These are phyloP conservation scores for Ceratorhiza oryzae-sativae DNA, from an alignment of 1,284 basidiomycete species.

Conservation along the genomic window DNA sequence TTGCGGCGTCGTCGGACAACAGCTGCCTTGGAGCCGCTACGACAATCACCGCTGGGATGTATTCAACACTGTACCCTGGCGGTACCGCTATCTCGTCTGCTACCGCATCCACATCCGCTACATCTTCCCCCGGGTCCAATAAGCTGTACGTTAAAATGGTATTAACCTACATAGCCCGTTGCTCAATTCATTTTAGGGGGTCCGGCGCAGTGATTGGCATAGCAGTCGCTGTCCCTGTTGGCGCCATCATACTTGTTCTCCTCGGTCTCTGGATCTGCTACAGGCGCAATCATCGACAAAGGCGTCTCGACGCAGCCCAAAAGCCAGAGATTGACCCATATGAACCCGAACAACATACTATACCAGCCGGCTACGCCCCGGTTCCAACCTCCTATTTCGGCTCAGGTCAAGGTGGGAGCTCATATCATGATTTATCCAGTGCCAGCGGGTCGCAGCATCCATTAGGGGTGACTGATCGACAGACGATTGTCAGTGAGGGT, in stretches of 20 bases:
- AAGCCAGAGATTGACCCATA: conserved; percentile 24
- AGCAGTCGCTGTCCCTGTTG: conserved; percentile 3
- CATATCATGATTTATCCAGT: conserved; percentile 10
- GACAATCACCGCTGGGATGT: conserved; percentile 23
- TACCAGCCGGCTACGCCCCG: background rate
- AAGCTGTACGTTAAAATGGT: background rate
- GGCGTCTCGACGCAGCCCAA: background rate
- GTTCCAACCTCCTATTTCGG: conserved; percentile 5
- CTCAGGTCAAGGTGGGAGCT: background rate
- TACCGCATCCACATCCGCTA: background rate
- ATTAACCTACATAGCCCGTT: background rate
- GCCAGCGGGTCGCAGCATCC: conserved; percentile 1
- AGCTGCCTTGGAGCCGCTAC: conserved; percentile 20
- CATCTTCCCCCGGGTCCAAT: background rate
- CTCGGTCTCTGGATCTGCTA: conserved; percentile 25
- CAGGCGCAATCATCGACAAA: conserved; percentile 15
- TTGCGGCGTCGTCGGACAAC: conserved; percentile 18
- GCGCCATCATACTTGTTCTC: background rate
- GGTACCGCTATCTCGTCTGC: background rate
- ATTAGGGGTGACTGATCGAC: background rate
- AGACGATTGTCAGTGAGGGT: background rate
- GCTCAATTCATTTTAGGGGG: background rate
- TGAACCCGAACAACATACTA: background rate
- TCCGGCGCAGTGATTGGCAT: conserved; percentile 17
- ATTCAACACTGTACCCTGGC: conserved; percentile 27